These are phyloP conservation scores for Epicoccum nigrum DNA, from an alignment of 2,329 filamentous ascomycete species.

Conservation along the genomic window DNA sequence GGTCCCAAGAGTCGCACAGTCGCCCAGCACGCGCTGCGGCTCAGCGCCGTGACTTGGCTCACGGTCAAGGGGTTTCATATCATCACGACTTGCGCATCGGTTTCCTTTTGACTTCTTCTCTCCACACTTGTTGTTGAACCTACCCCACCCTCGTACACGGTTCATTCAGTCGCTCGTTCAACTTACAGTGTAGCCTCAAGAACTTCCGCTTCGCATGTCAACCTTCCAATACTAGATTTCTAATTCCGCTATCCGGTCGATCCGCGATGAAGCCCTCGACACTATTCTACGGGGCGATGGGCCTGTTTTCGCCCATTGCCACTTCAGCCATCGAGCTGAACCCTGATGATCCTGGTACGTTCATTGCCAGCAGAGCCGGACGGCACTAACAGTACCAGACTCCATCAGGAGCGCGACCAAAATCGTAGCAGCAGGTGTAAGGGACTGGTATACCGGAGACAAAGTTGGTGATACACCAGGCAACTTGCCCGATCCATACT, in stretches of 20 bases:
- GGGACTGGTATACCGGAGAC: constrained; percentile 70
- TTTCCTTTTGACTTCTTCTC: neutral
- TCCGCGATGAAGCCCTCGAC: constrained; percentile 30
- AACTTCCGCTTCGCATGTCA: constrained; percentile 18
- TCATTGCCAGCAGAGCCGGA: neutral
- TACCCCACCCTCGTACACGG: neutral
- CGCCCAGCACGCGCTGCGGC: constrained; percentile 25
- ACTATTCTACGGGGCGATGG: constrained; percentile 17
- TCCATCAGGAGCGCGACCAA: constrained; percentile 67
- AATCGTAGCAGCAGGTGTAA: constrained; percentile 65
- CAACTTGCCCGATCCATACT: constrained; percentile 55
- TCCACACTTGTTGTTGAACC: constrained; percentile 4
- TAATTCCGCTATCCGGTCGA: constrained; percentile 14
- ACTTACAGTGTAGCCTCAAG: constrained; percentile 6
- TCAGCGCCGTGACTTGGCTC: constrained; percentile 27
- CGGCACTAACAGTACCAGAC: constrained; percentile 48
- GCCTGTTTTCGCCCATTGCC: constrained; percentile 25
- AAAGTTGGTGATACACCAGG: constrained; percentile 63
- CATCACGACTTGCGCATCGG: constrained; percentile 19
- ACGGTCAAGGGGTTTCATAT: constrained; percentile 25
- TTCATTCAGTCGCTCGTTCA: constrained; percentile 20
- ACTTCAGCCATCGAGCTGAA: constrained; percentile 27
- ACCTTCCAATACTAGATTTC: neutral
- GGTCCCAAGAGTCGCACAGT: constrained; percentile 27
- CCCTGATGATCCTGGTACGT: constrained; percentile 27